A percentile compares a stretch with the other conserved stretches of the same genome.
Conservation (phyloP, 2,329 filamentous ascomycete species). For the Colletotrichum cuscutae region DNA sequence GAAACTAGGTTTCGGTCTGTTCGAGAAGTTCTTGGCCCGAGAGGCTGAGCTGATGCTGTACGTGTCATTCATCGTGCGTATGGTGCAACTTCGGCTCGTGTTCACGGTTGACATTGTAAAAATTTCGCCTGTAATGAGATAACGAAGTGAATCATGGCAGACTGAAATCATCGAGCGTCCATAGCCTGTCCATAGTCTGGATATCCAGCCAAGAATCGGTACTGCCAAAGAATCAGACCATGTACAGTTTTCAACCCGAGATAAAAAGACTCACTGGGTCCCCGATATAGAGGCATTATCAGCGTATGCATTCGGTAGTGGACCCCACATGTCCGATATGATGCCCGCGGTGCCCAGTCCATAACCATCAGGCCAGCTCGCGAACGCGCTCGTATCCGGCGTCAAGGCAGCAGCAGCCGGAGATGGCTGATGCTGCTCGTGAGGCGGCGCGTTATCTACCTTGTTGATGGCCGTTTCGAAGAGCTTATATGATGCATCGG, state of each 20-base stretch:
- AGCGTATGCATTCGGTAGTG: neutral
- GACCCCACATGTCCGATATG: constrained; percentile 25
- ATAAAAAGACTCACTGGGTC: constrained; percentile 8
- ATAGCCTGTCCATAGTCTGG: constrained; percentile 12
- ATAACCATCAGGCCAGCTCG: constrained; percentile 16
- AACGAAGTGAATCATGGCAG: neutral
- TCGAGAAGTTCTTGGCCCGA: neutral
- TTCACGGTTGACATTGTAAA: too few relatives aligned
- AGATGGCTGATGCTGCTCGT: constrained; percentile 7
- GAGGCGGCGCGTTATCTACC: constrained; percentile 7
- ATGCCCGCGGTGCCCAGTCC: constrained; percentile 6
- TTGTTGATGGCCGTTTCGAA: constrained; percentile 26
- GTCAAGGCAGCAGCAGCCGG: neutral
- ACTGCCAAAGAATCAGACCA: neutral
- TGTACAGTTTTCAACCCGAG: neutral
- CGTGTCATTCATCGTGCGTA: neutral
- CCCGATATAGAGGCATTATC: constrained; percentile 7
- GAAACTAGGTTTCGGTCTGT: neutral
- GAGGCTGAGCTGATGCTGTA: neutral
- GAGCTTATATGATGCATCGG: constrained; percentile 19
- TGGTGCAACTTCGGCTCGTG: too few relatives aligned
- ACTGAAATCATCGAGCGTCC: constrained; percentile 9
- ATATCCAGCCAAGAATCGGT: constrained; percentile 25
- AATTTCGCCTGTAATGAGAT: neutral
- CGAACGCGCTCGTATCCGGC: neutral